phyloP scores from a whole-genome alignment of 805 yeast genomes.

The Zygoascus bituminiphila region DNA sequence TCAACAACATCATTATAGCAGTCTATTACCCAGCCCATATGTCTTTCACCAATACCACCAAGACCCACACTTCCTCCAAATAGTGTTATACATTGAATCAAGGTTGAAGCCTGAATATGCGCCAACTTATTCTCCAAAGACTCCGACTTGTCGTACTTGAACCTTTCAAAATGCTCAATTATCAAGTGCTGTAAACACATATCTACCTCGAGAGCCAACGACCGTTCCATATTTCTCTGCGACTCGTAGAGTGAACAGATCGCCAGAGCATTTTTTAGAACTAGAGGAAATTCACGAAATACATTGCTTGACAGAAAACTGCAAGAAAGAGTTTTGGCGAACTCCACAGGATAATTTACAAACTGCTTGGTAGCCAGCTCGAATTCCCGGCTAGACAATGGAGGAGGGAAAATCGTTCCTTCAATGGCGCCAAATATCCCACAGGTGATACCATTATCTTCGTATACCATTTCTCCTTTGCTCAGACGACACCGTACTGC shows the following conservation, averaged over 20 bases:
- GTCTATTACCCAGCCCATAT: neutral
- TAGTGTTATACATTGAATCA: neutral
- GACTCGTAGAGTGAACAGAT: neutral
- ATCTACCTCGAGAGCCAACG: neutral
- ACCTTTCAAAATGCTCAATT: neutral
- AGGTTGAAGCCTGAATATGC: neutral
- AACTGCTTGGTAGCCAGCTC: neutral
- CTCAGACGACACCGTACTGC: neutral
- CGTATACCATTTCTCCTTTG: neutral
- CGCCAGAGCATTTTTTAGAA: constrained; percentile 1
- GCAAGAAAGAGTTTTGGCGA: neutral
- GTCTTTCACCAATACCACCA: neutral
- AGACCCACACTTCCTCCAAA: neutral
- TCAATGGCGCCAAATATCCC: neutral
- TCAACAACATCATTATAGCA: neutral
- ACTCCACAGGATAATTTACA: neutral
- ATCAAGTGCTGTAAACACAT: neutral
- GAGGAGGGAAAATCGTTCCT: neutral
- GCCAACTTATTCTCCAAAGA: neutral
- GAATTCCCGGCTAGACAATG: neutral
- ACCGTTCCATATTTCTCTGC: neutral
- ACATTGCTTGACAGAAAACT: neutral
- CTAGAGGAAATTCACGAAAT: neutral
- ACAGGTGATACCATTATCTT: neutral
- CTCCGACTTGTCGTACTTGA: neutral